Evolutionary conservation across 495 filamentous ascomycete genomes (phyloP).

Genomic region (Neurospora discreta): DNA sequence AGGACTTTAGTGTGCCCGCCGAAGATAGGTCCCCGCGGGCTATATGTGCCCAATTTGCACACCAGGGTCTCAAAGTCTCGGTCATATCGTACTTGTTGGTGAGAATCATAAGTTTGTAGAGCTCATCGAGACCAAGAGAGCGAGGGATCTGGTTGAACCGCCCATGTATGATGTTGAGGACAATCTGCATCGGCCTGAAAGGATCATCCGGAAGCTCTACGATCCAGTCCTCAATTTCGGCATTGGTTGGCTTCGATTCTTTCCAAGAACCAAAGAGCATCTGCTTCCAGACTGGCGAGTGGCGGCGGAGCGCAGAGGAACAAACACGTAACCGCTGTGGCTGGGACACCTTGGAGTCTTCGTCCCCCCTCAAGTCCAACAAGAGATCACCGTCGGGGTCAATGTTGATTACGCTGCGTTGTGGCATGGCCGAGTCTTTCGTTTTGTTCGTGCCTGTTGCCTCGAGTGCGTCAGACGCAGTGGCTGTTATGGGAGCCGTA

Average conservation of each 20-base stretch:
- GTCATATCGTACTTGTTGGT: slow-evolving; percentile 21
- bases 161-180: slow-evolving; percentile 19
- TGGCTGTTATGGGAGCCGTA: background rate
- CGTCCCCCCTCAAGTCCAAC: background rate
- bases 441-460: background rate
- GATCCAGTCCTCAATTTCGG: slow-evolving; percentile 7
- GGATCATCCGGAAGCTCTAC: slow-evolving; percentile 18
- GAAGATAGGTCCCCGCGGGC: background rate
- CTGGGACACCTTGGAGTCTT: background rate
- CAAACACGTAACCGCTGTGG: slow-evolving; percentile 11
- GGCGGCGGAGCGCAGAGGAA: slow-evolving; percentile 10
- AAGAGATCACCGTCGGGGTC: slow-evolving; percentile 4
- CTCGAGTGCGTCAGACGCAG: background rate
- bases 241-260: slow-evolving; percentile 13
- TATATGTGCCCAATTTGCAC: slow-evolving; percentile 5
- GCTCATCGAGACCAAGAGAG: slow-evolving; percentile 3
- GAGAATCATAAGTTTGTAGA: slow-evolving; percentile 16
- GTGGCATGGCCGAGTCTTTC: fast-evolving
- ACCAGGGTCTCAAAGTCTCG: slow-evolving; percentile 13
- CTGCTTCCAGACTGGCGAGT: slow-evolving; percentile 19
- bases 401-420: background rate
- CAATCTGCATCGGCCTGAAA: background rate
- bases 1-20: background rate
- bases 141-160: slow-evolving; percentile 12
- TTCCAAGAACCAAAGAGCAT: slow-evolving; percentile 18